Evolutionary conservation across 345 rosid genomes (phyloP).

Genomic region (Anacardium occidentale): DNA sequence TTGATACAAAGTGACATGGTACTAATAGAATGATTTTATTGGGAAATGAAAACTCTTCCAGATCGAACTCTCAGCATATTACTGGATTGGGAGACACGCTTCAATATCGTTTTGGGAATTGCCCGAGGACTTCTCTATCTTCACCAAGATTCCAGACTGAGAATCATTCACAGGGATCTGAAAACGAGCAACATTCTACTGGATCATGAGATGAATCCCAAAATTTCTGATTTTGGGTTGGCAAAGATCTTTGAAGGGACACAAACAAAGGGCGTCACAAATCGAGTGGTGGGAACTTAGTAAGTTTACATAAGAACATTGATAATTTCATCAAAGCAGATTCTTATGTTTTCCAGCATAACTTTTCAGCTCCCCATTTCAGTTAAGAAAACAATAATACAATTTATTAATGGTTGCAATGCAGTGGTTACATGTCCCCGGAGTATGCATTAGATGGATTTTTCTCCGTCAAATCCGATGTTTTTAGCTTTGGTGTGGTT

Average conservation of each 20-base stretch:
- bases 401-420: neutral
- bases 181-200: conserved; percentile 62
- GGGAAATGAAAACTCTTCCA: conserved; percentile 16
- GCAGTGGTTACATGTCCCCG: conserved; percentile 32
- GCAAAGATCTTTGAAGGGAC: conserved; percentile 65
- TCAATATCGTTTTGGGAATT: conserved; percentile 57
- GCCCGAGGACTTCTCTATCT: conserved; percentile 71
- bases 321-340: neutral
- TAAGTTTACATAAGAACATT: conserved; percentile 26
- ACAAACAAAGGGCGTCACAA: conserved; percentile 50
- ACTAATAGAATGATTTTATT: neutral
- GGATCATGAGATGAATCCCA: conserved; percentile 70
- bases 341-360: neutral
- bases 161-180: conserved; percentile 71
- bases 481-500: conserved; percentile 36
- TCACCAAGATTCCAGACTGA: conserved; percentile 69
- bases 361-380: conserved; percentile 8
- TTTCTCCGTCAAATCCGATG: conserved; percentile 34
- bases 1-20: neutral
- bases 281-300: conserved; percentile 74
- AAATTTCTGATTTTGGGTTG: conserved; percentile 76
- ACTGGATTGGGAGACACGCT: conserved; percentile 53
- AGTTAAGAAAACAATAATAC: neutral
- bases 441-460: conserved; percentile 26
- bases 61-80: conserved; percentile 36